A percentile compares a stretch with the other conserved stretches of the same genome.
These are phyloP conservation scores for Clonostachys byssicola DNA, from an alignment of 2,329 filamentous ascomycete genomes.

Conservation along the genomic window DNA sequence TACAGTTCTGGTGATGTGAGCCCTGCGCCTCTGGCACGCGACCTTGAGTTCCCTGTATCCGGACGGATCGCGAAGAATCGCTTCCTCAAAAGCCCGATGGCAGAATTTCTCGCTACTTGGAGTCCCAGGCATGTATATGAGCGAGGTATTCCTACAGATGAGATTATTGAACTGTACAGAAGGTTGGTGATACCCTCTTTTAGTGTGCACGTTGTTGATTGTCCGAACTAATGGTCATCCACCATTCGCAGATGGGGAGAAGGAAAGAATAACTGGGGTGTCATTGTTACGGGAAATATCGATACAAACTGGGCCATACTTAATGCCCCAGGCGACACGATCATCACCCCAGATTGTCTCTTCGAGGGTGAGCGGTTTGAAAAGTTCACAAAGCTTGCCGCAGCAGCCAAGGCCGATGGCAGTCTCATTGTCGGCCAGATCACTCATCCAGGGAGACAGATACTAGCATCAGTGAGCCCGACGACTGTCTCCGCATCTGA, in stretches of 20 bases:
- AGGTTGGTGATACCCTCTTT: conserved; percentile 24
- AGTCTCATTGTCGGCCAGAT: conserved; percentile 58
- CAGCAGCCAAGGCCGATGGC: conserved; percentile 51
- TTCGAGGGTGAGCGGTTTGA: conserved; percentile 57
- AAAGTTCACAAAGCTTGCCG: conserved; percentile 52
- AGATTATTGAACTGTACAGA: conserved; percentile 49
- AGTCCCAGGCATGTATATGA: conserved; percentile 43
- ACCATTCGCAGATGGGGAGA: conserved; percentile 48
- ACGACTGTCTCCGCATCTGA: conserved; percentile 35
- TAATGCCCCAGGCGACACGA: conserved; percentile 50
- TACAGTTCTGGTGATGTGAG: conserved; percentile 1
- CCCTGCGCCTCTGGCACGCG: conserved; percentile 27
- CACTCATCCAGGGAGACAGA: conserved; percentile 58
- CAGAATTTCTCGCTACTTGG: conserved; percentile 60
- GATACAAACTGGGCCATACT: conserved; percentile 59
- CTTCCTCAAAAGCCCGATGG: conserved; percentile 65
- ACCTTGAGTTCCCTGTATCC: conserved; percentile 46
- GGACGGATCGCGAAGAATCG: conserved; percentile 55
- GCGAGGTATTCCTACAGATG: conserved; percentile 34
- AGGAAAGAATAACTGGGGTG: conserved; percentile 50
- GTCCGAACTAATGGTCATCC: too few species aligned
- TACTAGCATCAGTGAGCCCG: conserved; percentile 18
- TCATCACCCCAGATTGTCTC: conserved; percentile 48
- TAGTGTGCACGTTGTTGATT: too few species aligned
- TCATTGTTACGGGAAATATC: conserved; percentile 60